phyloP scores from a whole-genome alignment of 139 green algal genomes.

The Spirogloea muscicola region DNA sequence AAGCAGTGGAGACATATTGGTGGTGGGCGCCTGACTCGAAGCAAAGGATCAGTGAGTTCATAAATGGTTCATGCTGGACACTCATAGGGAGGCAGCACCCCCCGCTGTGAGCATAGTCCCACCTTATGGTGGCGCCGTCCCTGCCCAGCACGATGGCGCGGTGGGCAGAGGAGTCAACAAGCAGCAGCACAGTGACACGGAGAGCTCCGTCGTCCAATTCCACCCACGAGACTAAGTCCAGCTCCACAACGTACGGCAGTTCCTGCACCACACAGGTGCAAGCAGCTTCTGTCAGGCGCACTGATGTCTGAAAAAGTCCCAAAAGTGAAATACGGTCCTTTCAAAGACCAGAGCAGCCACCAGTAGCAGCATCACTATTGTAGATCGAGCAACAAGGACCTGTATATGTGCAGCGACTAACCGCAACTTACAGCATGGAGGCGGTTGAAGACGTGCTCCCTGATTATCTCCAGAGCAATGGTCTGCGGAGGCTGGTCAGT shows the following conservation, averaged over 20 bases:
- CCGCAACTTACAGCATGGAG: constrained; percentile 38
- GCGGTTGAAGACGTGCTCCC: constrained; percentile 34
- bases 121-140: constrained; percentile 16
- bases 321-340: neutral
- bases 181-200: constrained; percentile 18
- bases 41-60: neutral
- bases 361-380: neutral
- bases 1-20: neutral
- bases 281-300: neutral
- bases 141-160: constrained; percentile 32
- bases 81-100: neutral
- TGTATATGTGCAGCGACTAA: neutral
- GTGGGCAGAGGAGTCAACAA: constrained; percentile 10
- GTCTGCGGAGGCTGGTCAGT: constrained; percentile 8
- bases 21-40: neutral
- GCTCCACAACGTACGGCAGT: constrained; percentile 31
- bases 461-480: constrained; percentile 39
- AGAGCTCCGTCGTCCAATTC: constrained; percentile 12
- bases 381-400: neutral
- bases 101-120: too few relatives aligned
- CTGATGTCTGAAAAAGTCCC: neutral
- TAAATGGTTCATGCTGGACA: neutral
- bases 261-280: constrained; percentile 12
- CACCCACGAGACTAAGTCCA: neutral
- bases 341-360: neutral